Base-by-base conservation (phyloP, 2,329 filamentous ascomycete species). In the Fusarium sp. region DNA sequence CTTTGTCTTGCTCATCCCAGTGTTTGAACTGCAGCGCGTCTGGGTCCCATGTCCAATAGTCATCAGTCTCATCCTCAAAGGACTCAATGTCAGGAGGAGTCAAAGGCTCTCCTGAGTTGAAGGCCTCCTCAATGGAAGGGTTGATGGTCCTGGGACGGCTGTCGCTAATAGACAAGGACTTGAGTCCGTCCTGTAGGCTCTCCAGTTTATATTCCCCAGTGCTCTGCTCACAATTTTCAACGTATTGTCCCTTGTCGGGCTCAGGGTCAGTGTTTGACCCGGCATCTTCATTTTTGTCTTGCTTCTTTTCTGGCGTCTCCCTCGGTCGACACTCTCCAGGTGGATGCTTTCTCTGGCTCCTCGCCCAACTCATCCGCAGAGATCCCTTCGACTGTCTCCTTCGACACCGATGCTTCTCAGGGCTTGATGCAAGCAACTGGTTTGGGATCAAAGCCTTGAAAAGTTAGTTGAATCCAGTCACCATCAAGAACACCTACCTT, bases 11-110 rank as follows among this genome's bases (percentile, higher is more conserved):
- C 14, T 68, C 68, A 18, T 79, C 76, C 77, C 73, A 78, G 29
- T 79, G 77, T 5, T 66, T 70, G 58, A 77, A 78, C 29, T 64
- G 67, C 35, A 74, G 52, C 16, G 57, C 58, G 0, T 59, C 22
- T 45, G 67, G 62, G 33, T 79, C 65, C 76, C 75, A 78, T 27
- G 70, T 50, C 77, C 77, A 79, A 29, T 78, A 78, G 11, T 67
- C 67, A 9, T 75, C 73, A 10, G 71, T 75, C 52, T 68, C 29
- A 13, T 78, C 72, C 35, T 71, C 72, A 14, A 64, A 67, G n/a
- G 62, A 63, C 35, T 79, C 69, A 31, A 77, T 62, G 37, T 77
- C 76, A 16, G 77, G 72, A 2, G 72, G 69, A n/a, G 69, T 69
- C 9, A 75, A 48, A 7, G 68, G 52, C 24, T 76, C 71, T 41